phyloP scores from a whole-genome alignment of 2,329 filamentous ascomycete genomes.

The Rasamsonia emersonii region DNA sequence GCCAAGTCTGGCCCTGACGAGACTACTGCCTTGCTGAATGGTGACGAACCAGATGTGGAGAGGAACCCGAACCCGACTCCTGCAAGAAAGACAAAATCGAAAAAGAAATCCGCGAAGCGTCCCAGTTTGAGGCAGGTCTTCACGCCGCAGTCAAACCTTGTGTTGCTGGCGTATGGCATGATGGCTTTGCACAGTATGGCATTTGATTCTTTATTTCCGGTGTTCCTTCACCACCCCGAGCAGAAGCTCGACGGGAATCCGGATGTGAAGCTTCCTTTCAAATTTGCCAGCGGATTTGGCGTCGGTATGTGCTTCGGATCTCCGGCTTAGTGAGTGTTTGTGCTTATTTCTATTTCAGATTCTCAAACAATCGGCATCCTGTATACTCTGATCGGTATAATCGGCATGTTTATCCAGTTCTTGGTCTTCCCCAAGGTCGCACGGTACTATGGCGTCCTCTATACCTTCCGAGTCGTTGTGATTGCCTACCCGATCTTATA shows the following conservation, averaged over 20 bases:
- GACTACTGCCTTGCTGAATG: constrained; percentile 22
- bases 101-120: constrained; percentile 12
- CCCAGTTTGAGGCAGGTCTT: constrained; percentile 57
- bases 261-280: constrained; percentile 59
- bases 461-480: constrained; percentile 61
- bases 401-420: constrained; percentile 77
- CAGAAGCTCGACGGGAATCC: constrained; percentile 48
- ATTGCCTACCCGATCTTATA: constrained; percentile 66
- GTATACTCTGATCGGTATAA: constrained; percentile 73
- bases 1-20: constrained; percentile 16
- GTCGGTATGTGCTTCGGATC: constrained; percentile 32
- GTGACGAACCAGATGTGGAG: constrained; percentile 4
- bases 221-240: constrained; percentile 72
- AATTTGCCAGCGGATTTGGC: constrained; percentile 76
- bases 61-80: constrained; percentile 9
- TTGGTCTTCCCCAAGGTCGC: constrained; percentile 72
- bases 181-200: constrained; percentile 74
- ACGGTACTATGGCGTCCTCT: constrained; percentile 61
- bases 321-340: too few relatives aligned
- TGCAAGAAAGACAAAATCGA: constrained; percentile 8
- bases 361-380: constrained; percentile 73
- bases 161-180: constrained; percentile 69
- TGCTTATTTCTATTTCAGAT: constrained; percentile 29
- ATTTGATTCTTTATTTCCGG: constrained; percentile 79
- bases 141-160: constrained; percentile 63